Percentiles rank a stretch among this genome's conserved stretches.
phyloP scores from a whole-genome alignment of 169 alveolate species.

The Miamiensis avidus region DNA sequence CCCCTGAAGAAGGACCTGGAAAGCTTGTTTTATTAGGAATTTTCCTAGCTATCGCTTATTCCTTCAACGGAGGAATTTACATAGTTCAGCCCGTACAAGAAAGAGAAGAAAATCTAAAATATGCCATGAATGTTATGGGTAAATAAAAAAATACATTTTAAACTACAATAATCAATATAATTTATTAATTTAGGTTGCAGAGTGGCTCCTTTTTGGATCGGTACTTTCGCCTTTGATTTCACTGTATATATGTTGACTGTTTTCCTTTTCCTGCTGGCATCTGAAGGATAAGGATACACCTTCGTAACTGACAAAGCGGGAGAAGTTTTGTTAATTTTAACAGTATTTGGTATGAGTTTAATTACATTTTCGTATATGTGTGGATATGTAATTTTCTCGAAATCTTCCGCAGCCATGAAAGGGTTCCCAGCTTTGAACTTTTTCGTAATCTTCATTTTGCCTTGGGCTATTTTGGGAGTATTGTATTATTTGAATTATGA shows the following conservation, averaged over 20 bases:
- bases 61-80: slow-evolving; percentile 41
- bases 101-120: slow-evolving; percentile 55
- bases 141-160: slow-evolving; percentile 19
- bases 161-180: neutral
- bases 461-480: slow-evolving; percentile 16
- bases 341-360: slow-evolving; percentile 27
- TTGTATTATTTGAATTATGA: slow-evolving; percentile 1
- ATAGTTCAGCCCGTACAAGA: slow-evolving; percentile 50
- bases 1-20: neutral
- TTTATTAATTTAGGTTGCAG: slow-evolving; percentile 25
- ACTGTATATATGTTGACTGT: slow-evolving; percentile 20
- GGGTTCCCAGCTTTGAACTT: slow-evolving; percentile 25
- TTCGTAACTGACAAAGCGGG: slow-evolving; percentile 15
- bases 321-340: slow-evolving; percentile 6
- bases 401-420: slow-evolving; percentile 28
- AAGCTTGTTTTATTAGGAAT: slow-evolving; percentile 26
- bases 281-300: neutral
- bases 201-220: slow-evolving; percentile 41
- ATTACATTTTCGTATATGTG: slow-evolving; percentile 26
- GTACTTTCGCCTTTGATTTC: slow-evolving; percentile 37
- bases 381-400: slow-evolving; percentile 31
- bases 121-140: slow-evolving; percentile 57
- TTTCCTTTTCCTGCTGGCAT: slow-evolving; percentile 14
- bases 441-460: slow-evolving; percentile 25
- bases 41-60: slow-evolving; percentile 46